Conservation (phyloP, 2,329 filamentous ascomycete genomes). For the Neopestalotiopsis sp. region DNA sequence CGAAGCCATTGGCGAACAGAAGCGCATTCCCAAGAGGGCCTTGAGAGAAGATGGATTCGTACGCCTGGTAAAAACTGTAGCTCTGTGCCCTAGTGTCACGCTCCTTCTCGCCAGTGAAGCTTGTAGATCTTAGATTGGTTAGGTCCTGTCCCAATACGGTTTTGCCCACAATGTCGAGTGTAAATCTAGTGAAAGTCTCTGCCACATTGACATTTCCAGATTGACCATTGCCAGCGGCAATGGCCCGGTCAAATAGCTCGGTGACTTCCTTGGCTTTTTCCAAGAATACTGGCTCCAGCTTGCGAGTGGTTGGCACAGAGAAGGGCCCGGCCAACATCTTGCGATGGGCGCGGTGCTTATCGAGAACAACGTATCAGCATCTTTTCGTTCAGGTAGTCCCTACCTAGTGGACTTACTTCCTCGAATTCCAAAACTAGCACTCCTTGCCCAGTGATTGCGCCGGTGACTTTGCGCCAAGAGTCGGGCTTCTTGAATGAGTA, state of each 20-base stretch:
- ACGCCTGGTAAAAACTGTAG: slow-evolving; percentile 22
- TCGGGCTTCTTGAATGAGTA: slow-evolving; percentile 7
- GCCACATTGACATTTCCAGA: slow-evolving; percentile 18
- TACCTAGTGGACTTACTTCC: slow-evolving; percentile 13
- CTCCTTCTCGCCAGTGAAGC: background rate
- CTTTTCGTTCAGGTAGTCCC: no score
- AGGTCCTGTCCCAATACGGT: slow-evolving; percentile 21
- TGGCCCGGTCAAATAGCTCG: slow-evolving; percentile 19
- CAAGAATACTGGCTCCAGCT: slow-evolving; percentile 40
- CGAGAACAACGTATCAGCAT: no score
- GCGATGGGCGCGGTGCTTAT: slow-evolving; percentile 36
- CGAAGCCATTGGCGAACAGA: slow-evolving; percentile 18
- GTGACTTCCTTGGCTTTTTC: slow-evolving; percentile 37
- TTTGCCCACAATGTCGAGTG: slow-evolving; percentile 22
- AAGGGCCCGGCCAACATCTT: slow-evolving; percentile 39
- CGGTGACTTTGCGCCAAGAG: slow-evolving; percentile 17
- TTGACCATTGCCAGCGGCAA: slow-evolving; percentile 1
- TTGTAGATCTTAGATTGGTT: background rate
- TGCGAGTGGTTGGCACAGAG: slow-evolving; percentile 35
- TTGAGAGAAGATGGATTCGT: slow-evolving; percentile 19
- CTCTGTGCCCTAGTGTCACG: background rate
- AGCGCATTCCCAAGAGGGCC: slow-evolving; percentile 17
- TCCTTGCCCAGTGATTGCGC: background rate
- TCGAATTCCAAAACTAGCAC: slow-evolving; percentile 37
- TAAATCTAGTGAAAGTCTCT: slow-evolving; percentile 17